These are phyloP conservation scores for Fusarium dlaminii DNA, from an alignment of 2,329 filamentous ascomycete genomes.

Conservation along the genomic window DNA sequence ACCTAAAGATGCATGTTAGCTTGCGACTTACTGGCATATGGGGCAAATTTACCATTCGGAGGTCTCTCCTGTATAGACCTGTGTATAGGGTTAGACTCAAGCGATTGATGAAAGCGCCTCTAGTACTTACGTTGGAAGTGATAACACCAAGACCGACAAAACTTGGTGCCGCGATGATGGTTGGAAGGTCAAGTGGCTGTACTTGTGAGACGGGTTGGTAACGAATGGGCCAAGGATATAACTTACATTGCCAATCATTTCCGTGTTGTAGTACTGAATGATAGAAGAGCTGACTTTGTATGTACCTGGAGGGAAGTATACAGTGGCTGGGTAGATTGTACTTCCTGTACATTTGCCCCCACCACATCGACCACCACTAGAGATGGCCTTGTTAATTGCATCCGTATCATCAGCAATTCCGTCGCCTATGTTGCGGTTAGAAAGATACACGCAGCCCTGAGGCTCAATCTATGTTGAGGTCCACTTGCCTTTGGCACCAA, in stretches of 20 bases:
- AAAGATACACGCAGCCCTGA: neutral
- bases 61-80: neutral
- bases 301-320: conserved; percentile 55
- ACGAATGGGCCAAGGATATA: too few relatives aligned
- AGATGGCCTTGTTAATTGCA: conserved; percentile 61
- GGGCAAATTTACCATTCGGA: neutral
- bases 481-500: conserved; percentile 41
- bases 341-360: conserved; percentile 43
- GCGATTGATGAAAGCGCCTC: too few relatives aligned
- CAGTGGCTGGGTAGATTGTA: conserved; percentile 34
- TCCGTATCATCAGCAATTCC: conserved; percentile 60
- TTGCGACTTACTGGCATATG: fast-evolving
- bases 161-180: conserved; percentile 61
- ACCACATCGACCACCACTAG: conserved; percentile 49
- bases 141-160: conserved; percentile 68
- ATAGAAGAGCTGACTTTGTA: conserved; percentile 67
- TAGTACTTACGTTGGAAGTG: neutral
- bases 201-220: too few relatives aligned
- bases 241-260: conserved; percentile 56
- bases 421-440: conserved; percentile 22
- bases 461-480: neutral
- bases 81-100: neutral
- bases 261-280: conserved; percentile 70
- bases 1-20: neutral
- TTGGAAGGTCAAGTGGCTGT: conserved; percentile 47